Conservation (phyloP, 23 red algal genomes). For the Rhodosorus marinus region DNA sequence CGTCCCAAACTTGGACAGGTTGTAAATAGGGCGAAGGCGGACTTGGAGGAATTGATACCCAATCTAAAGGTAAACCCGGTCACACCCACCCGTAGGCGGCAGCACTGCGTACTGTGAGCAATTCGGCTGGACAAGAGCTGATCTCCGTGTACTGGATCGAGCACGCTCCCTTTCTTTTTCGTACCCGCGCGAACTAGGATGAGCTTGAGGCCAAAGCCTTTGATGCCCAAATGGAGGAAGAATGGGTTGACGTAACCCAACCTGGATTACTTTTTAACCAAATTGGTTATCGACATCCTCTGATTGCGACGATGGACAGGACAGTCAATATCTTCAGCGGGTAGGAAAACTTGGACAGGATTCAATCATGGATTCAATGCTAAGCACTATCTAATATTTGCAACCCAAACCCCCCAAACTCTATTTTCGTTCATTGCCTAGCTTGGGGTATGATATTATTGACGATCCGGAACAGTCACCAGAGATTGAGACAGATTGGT, state of each 20-base stretch:
- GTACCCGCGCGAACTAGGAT: too few relatives aligned
- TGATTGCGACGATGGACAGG: slow-evolving; percentile 34
- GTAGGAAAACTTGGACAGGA: too few relatives aligned
- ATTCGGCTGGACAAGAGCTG: too few relatives aligned
- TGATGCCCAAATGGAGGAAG: slow-evolving; percentile 5
- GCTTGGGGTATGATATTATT: slow-evolving; percentile 48
- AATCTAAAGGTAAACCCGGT: too few relatives aligned
- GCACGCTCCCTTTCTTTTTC: too few relatives aligned
- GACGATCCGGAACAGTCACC: slow-evolving; percentile 27
- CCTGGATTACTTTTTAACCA: slow-evolving; percentile 16
- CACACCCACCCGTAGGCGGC: too few relatives aligned
- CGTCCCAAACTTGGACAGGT: slow-evolving; percentile 25
- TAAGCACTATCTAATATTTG: too few relatives aligned
- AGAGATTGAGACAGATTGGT: slow-evolving; percentile 65
- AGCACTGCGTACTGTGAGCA: too few relatives aligned
- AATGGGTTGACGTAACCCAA: slow-evolving; percentile 57
- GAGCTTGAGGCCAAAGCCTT: slow-evolving; percentile 2
- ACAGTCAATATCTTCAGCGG: slow-evolving; percentile 27
- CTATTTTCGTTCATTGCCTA: too few relatives aligned
- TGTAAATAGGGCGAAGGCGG: slow-evolving; percentile 52
- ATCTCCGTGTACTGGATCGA: too few relatives aligned
- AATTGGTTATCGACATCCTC: slow-evolving; percentile 29
- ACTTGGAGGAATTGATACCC: slow-evolving; percentile 3
- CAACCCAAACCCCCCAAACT: too few relatives aligned
- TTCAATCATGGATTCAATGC: too few relatives aligned